Percentiles rank a stretch among this genome's conserved stretches.
Conservation (phyloP, 345 rosid species). For the Reutealis trisperma region DNA sequence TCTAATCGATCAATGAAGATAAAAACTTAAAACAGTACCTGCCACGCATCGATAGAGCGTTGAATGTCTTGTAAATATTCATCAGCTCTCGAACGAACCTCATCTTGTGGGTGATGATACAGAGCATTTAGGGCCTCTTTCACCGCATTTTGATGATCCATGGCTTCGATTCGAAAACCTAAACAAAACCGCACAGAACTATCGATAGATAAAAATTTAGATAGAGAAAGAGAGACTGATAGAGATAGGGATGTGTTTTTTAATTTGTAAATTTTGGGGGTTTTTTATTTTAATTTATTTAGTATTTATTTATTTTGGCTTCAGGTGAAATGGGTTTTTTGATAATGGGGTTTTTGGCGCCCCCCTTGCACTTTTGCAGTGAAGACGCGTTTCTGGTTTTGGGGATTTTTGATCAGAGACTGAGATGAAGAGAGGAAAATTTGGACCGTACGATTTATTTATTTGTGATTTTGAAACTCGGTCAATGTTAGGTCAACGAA, state of each 20-base stretch:
- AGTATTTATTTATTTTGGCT: neutral
- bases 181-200: neutral
- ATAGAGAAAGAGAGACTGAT: neutral
- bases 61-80: conserved; percentile 91
- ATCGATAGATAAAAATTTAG: neutral
- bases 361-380: neutral
- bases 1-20: neutral
- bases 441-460: conserved; percentile 16
- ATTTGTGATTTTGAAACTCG: conserved; percentile 1
- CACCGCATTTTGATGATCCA: conserved; percentile 91
- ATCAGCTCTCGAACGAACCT: conserved; percentile 85
- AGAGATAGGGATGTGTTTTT: neutral
- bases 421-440: neutral
- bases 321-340: neutral
- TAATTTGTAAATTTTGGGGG: neutral
- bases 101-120: conserved; percentile 95
- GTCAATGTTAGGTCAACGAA: conserved; percentile 17
- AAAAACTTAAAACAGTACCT: conserved; percentile 43
- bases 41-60: conserved; percentile 98
- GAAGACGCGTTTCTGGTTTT: conserved; percentile 5
- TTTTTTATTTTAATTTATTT: too few species aligned
- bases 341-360: conserved; percentile 17
- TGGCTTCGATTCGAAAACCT: conserved; percentile 6
- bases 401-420: conserved; percentile 9
- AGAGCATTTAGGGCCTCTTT: conserved; percentile 97